Conservation (phyloP, 202 grass and related monocot genomes). For the Bolboschoenoplectus hybrid region DNA sequence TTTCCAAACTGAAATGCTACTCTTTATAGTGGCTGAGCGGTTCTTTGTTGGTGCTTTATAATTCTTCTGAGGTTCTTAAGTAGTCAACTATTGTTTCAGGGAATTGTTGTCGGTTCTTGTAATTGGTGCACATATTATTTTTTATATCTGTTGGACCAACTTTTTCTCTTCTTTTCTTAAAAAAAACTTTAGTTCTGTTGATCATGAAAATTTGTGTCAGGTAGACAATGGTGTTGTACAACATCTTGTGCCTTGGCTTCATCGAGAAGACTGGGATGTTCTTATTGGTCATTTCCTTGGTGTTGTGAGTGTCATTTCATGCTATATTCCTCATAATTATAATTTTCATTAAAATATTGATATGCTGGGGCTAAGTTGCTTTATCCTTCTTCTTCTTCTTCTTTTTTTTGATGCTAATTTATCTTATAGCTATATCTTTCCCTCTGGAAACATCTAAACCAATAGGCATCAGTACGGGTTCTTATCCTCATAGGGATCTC, state of each 20-base stretch:
- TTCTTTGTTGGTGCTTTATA: background rate
- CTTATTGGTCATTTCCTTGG: slow-evolving; percentile 99
- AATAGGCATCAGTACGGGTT: background rate
- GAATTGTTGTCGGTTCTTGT: slow-evolving; percentile 2
- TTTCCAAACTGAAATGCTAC: background rate
- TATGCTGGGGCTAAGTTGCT: background rate
- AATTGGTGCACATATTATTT: background rate
- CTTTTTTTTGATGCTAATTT: slow-evolving; percentile 32
- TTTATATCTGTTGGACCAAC: background rate
- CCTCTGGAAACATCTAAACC: slow-evolving; percentile 36
- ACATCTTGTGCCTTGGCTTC: slow-evolving; percentile 79
- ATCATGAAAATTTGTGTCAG: slow-evolving; percentile 46
- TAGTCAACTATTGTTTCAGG: background rate
- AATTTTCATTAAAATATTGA: background rate
- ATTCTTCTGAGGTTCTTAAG: background rate
- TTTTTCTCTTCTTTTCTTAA: slow-evolving; percentile 1
- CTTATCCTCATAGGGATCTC: background rate
- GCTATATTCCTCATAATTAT: slow-evolving; percentile 10
- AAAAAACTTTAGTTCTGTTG: background rate
- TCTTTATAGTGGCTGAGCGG: background rate
- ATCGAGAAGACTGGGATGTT: slow-evolving; percentile 87
- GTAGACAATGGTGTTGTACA: slow-evolving; percentile 91
- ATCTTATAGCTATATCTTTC: slow-evolving; percentile 15
- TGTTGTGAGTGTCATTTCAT: slow-evolving; percentile 65
- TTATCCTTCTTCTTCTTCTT: background rate